Evolutionary conservation across 2,329 filamentous ascomycete species (phyloP), one percentile per base, ranked within the genome.

Genomic region (Alternaria arbusti): DNA sequence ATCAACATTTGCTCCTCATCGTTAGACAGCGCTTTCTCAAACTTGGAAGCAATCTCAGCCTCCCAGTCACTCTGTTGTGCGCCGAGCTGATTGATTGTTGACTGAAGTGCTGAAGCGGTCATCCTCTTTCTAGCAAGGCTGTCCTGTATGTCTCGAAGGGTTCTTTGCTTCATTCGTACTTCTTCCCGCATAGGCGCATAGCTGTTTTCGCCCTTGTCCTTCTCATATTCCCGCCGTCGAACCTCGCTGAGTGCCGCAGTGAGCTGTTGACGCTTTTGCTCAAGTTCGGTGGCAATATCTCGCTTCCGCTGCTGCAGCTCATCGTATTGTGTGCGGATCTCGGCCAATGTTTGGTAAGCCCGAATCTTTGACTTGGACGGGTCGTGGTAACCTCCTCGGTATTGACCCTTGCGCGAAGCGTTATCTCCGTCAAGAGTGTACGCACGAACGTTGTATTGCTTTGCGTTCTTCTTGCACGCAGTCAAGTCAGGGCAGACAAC

Each of bases 371-470:
- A 98, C 70, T 90, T 91, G 32, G 91, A 88, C 11, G 91, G 88
- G 76, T 99, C 96, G 66, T 97, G 91, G 76, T 91, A 99, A 72
- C 96, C 96, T 84, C 96, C 96, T 52, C 94, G 97, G 84, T 99
- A 89, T 13, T 94, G 95, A 81, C 96, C 96, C 71, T 95, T 91
- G 82, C 96, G 97, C 82, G 97, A 96, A 1, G 94, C 94, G 30
- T 93, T 93, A 80, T 98, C 95, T 79, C 96, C 96, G 61, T 98
- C 94, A 4, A 93, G 91, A 0, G 96, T 99, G 69, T 99, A 97
- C 32, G 93, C 94, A 72, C 94, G 94, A 23, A 98, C 90, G 17
- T 92, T 92, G 74, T 98, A 95, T 72, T 92, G 97, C 74, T 95
- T 89, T 22, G 96, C 93, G 77, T 97, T 97, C 75, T 97, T 94